Base-by-base conservation (phyloP, 768 basidiomycete genomes). In the Trametes villosa region DNA sequence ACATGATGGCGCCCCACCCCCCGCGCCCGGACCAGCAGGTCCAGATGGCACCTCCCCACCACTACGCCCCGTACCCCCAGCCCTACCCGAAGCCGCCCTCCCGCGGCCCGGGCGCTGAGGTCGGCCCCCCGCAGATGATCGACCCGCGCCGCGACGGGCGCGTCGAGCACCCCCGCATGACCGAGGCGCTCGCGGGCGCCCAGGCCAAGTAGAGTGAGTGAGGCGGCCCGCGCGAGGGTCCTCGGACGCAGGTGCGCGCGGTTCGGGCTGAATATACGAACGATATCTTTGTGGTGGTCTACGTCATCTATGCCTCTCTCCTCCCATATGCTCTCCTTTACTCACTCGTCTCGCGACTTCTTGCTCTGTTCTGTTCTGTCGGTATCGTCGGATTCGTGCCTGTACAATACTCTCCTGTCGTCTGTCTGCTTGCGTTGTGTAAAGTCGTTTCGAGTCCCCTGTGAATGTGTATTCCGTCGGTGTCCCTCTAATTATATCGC, bases 1-100 rank as follows among this genome's bases (percentile, higher is more conserved):
- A 82, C 70, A 75, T 83, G 72, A 72, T 83, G 62, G 74, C 76
- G n/a, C n/a, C n/a, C n/a, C n/a, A n/a, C 50, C 75, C 70, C 60
- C 52, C 42, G 44, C 64, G 61, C 27, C 64, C 67, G 12, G 67
- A 68, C 49, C 58, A 51, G 9, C 62, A 59, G 46, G 36, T 59
- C 20, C 57, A 57, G 3, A 50, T 61, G 48, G 53, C 59, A 12
- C 57, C 48, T 8, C 20, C 54, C 6, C 65, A 65, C 33, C 76
- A 76, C 49, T 80, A 80, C 61, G 73, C 75, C 34, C 60, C 79
- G 18, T 77, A 77, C 56, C 68, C 76, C 12, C 76, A 73, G 20
- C 65, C 72, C 45, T 80, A 80, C 57, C 66, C 71, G 36, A 80
- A 78, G 68, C 76, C 76, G 18, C 73, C 76, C 36, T 75, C 78